Conservation (phyloP, 2,329 filamentous ascomycete species). For the Ophiostoma fasciatum region DNA sequence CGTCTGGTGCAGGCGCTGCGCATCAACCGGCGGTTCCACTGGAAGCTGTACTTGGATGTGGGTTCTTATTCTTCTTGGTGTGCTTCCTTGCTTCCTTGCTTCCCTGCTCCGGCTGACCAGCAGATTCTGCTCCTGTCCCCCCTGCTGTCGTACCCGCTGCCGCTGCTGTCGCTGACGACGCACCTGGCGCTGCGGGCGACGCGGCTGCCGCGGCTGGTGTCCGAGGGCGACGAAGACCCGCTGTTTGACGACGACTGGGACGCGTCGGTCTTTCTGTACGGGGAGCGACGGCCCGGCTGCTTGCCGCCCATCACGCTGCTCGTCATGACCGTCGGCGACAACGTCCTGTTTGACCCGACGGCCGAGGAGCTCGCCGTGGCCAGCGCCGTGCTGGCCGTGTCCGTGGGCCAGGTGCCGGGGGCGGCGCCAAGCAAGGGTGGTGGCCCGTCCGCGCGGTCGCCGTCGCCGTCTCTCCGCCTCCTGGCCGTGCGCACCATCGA, state of each 20-base stretch:
- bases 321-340: slow-evolving; percentile 71
- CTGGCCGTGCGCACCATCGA: slow-evolving; percentile 60
- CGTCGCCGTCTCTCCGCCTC: slow-evolving; percentile 36
- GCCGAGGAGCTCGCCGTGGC: slow-evolving; percentile 88
- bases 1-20: slow-evolving; percentile 56
- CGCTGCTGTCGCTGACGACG: slow-evolving; percentile 80
- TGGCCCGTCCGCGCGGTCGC: slow-evolving; percentile 8
- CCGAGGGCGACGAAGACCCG: slow-evolving; percentile 85
- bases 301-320: slow-evolving; percentile 81
- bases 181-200: slow-evolving; percentile 87
- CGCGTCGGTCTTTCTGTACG: slow-evolving; percentile 63
- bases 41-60: slow-evolving; percentile 91
- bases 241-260: slow-evolving; percentile 98
- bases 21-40: slow-evolving; percentile 89
- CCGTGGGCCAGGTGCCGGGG: slow-evolving; percentile 43
- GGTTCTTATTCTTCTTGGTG: slow-evolving; percentile 23
- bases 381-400: slow-evolving; percentile 76
- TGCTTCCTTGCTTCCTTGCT: background rate
- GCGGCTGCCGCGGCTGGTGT: slow-evolving; percentile 69
- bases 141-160: slow-evolving; percentile 82
- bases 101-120: background rate
- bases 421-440: no score
- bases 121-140: slow-evolving; percentile 89
- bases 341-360: slow-evolving; percentile 86
- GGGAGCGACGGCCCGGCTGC: slow-evolving; percentile 1